Evolutionary conservation across 1,284 basidiomycete genomes (phyloP).

Genomic region (Cutaneotrichosporon sp.): DNA sequence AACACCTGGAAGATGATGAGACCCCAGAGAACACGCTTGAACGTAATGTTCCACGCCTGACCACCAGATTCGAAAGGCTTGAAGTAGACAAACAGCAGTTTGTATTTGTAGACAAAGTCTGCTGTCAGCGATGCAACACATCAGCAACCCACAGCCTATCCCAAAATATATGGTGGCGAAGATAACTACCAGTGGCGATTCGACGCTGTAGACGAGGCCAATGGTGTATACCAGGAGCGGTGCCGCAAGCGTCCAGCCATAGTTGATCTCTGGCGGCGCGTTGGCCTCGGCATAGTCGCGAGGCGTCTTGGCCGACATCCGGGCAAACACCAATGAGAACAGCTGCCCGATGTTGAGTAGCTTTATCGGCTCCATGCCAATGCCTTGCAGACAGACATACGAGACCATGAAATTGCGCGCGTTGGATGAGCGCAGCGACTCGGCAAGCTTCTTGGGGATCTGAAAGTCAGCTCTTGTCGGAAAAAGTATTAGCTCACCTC

Average conservation of each 20-base stretch:
- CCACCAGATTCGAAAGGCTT: conserved; percentile 49
- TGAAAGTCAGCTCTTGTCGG: conserved; percentile 50
- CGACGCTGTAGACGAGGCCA: conserved; percentile 88
- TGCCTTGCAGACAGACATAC: conserved; percentile 86
- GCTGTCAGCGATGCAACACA: not conserved
- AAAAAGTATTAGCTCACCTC: conserved; percentile 25
- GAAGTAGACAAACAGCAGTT: conserved; percentile 67
- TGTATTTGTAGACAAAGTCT: conserved; percentile 94
- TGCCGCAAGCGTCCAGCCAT: conserved; percentile 85
- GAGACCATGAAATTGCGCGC: conserved; percentile 85
- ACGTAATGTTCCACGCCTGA: conserved; percentile 79
- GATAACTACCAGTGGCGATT: conserved; percentile 86
- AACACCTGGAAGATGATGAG: conserved; percentile 78
- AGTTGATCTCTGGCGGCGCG: conserved; percentile 92
- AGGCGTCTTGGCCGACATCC: conserved; percentile 29
- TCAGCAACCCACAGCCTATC: conserved; percentile 56
- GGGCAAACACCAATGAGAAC: conserved; percentile 65
- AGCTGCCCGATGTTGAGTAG: conserved; percentile 81
- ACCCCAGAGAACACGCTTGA: conserved; percentile 78
- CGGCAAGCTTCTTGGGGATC: conserved; percentile 82
- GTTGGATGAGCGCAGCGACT: conserved; percentile 63
- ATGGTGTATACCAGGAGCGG: conserved; percentile 93
- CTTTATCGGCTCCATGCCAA: conserved; percentile 92
- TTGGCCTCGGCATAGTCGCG: conserved; percentile 92
- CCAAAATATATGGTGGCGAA: conserved; percentile 96